These are phyloP conservation scores for Dendrocalamus sinicus DNA, from an alignment of 176 grass and related monocot species.

Conservation along the genomic window DNA sequence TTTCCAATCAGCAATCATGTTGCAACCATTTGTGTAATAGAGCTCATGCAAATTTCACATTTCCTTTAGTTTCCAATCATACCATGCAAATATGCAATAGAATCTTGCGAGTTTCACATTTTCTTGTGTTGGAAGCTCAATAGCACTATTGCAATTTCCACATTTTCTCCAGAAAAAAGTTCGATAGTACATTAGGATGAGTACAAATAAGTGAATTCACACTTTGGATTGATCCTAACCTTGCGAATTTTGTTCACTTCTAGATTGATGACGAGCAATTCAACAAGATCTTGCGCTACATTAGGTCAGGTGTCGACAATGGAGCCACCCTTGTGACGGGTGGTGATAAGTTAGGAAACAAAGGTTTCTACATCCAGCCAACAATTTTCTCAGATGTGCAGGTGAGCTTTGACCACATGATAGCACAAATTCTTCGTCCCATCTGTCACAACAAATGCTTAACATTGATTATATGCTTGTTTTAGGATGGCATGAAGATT, in stretches of 20 bases:
- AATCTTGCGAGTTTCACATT: background rate
- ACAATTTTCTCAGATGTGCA: conserved; percentile 90
- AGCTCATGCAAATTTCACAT: background rate
- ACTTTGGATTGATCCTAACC: background rate
- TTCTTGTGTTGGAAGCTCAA: background rate
- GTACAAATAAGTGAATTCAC: background rate
- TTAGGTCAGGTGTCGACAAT: conserved; percentile 64
- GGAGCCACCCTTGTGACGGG: conserved; percentile 75
- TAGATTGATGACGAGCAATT: conserved; percentile 93
- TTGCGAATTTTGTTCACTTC: background rate
- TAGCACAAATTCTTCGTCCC: background rate
- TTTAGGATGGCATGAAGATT: conserved; percentile 74
- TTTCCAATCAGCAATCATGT: background rate
- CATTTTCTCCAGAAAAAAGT: background rate
- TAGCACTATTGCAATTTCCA: background rate
- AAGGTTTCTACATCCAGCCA: conserved; percentile 94
- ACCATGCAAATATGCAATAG: background rate
- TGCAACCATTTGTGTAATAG: background rate
- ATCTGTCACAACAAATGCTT: background rate
- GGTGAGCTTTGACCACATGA: conserved; percentile 45
- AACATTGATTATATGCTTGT: conserved; percentile 7
- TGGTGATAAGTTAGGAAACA: conserved; percentile 75
- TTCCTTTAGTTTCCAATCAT: background rate
- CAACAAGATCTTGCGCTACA: conserved; percentile 82
- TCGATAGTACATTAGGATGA: background rate